These are phyloP conservation scores for Akanthomyces uredinophilus DNA, from an alignment of 2,329 filamentous ascomycete species.

Conservation along the genomic window DNA sequence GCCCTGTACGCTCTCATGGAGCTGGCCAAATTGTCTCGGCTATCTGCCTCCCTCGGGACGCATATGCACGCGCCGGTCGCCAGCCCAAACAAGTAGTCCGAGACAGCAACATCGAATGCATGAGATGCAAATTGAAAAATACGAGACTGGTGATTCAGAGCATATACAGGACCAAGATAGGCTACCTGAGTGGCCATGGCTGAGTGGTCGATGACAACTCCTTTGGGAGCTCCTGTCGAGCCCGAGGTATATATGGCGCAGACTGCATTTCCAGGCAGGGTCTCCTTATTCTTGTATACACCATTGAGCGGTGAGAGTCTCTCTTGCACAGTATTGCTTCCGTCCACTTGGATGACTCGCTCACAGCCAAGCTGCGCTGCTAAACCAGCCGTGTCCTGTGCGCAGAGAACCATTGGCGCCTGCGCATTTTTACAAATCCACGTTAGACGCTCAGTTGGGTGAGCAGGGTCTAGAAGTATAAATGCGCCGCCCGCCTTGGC, in stretches of 20 bases:
- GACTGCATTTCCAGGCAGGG: not conserved
- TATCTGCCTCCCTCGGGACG: not conserved
- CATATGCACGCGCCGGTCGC: not conserved
- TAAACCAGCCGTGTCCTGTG: not conserved
- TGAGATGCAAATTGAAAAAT: slow-evolving; percentile 5
- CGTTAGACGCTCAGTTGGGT: slow-evolving; percentile 2
- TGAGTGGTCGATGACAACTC: not conserved
- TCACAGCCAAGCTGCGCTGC: not conserved
- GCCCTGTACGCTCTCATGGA: not conserved
- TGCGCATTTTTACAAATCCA: not conserved
- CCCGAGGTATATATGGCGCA: not conserved
- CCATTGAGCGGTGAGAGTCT: not conserved
- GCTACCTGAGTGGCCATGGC: not conserved
- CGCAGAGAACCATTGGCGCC: not conserved
- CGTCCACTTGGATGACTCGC: not conserved
- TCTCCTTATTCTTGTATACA: not conserved
- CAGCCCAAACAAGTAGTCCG: not conserved
- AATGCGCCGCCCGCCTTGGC: slow-evolving; percentile 44
- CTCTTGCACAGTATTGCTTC: not conserved
- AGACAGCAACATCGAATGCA: not conserved
- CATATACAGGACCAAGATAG: not conserved
- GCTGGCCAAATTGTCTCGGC: not conserved
- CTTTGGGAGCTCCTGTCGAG: slow-evolving; percentile 1
- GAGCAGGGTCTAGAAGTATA: slow-evolving; percentile 35
- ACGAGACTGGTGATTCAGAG: not conserved